Conservation (phyloP, 2,329 filamentous ascomycete species). For the Huntiella moniliformis region DNA sequence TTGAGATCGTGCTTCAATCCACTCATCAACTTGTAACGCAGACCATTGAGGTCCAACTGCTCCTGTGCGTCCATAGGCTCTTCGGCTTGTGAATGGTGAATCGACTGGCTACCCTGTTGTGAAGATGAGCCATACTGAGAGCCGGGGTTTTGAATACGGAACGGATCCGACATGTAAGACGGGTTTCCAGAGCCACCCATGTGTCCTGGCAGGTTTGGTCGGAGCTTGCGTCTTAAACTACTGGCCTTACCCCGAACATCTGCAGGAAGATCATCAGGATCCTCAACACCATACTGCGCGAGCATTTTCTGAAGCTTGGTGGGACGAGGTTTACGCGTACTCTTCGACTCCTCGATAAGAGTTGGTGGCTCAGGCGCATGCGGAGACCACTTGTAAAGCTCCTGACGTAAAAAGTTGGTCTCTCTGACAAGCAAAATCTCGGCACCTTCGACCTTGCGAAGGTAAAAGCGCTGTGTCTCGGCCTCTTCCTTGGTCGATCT, state of each 20-base stretch:
- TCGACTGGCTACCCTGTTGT: slow-evolving; percentile 13
- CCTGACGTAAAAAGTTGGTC: slow-evolving; percentile 95
- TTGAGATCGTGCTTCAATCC: slow-evolving; percentile 28
- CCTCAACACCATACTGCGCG: slow-evolving; percentile 69
- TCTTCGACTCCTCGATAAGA: slow-evolving; percentile 69
- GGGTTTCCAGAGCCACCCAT: slow-evolving; percentile 8
- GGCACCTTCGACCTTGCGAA: slow-evolving; percentile 91
- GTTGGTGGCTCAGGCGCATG: slow-evolving; percentile 75
- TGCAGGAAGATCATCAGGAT: slow-evolving; percentile 76
- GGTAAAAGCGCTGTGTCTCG: slow-evolving; percentile 59
- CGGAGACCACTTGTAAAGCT: slow-evolving; percentile 85
- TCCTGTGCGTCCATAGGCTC: slow-evolving; percentile 27
- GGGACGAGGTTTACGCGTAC: slow-evolving; percentile 83
- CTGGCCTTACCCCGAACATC: slow-evolving; percentile 63
- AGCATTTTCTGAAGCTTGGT: slow-evolving; percentile 96
- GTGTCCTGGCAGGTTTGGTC: slow-evolving; percentile 27
- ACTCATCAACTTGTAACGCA: slow-evolving; percentile 20
- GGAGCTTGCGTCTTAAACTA: slow-evolving; percentile 51
- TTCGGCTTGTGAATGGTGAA: slow-evolving; percentile 14
- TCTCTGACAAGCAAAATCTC: slow-evolving; percentile 82
- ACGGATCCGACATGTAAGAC: slow-evolving; percentile 14
- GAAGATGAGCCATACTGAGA: slow-evolving; percentile 12
- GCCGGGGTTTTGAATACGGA: slow-evolving; percentile 13
- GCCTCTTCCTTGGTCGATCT: slow-evolving; percentile 32
- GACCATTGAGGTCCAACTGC: slow-evolving; percentile 14